A percentile compares a stretch with the other conserved stretches of the same genome.
Evolutionary conservation across 306 rosid genomes (phyloP).

Genomic region (Pachyrhizus erosus): DNA sequence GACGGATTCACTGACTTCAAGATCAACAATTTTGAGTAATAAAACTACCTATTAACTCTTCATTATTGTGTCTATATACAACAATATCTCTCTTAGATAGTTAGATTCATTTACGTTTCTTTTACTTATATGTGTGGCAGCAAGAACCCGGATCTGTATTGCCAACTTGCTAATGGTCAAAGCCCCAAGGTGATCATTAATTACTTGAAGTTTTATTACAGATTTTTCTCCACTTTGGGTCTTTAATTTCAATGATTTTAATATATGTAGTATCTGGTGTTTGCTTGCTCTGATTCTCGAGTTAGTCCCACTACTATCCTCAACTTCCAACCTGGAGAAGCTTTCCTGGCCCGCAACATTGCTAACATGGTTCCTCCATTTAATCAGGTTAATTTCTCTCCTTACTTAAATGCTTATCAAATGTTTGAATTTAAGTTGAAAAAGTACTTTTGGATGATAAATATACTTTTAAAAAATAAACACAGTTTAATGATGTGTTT

Average conservation of each 20-base stretch:
- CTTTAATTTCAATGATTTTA: not conserved
- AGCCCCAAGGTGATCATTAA: slow-evolving; percentile 59
- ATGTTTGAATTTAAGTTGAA: too few species aligned
- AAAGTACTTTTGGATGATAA: too few species aligned
- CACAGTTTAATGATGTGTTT: too few species aligned
- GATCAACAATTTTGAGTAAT: slow-evolving; percentile 55
- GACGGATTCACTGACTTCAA: slow-evolving; percentile 57
- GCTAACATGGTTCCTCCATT: slow-evolving; percentile 74
- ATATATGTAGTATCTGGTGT: slow-evolving; percentile 60
- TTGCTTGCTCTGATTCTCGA: slow-evolving; percentile 82
- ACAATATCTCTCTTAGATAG: not conserved
- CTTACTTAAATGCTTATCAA: not conserved
- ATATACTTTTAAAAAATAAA: too few species aligned
- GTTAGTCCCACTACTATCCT: slow-evolving; percentile 65
- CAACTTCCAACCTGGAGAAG: slow-evolving; percentile 72
- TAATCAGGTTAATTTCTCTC: slow-evolving; percentile 49
- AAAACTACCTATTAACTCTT: not conserved
- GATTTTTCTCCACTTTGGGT: not conserved
- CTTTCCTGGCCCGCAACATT: slow-evolving; percentile 69
- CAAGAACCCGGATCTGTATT: slow-evolving; percentile 29
- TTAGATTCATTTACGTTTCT: not conserved
- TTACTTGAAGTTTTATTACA: not conserved
- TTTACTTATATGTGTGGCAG: slow-evolving; percentile 42
- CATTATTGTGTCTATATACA: not conserved
- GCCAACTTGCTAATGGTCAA: slow-evolving; percentile 51